These are phyloP conservation scores for Pyrenophora seminiperda DNA, from an alignment of 2,329 filamentous ascomycete species.

Conservation along the genomic window DNA sequence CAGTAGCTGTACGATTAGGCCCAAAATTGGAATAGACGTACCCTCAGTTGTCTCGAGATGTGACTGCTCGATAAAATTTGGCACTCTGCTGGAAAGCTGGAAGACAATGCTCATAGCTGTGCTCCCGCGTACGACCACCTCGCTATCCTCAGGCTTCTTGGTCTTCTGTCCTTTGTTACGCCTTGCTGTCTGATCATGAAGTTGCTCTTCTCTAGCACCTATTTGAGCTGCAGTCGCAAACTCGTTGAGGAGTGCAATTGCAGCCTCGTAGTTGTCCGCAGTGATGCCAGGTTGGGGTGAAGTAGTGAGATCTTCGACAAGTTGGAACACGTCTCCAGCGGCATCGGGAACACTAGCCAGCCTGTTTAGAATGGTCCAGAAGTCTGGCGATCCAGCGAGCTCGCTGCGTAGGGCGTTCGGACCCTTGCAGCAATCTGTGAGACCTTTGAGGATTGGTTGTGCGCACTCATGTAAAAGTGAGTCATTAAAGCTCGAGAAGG, in stretches of 20 bases:
- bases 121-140: slow-evolving; percentile 75
- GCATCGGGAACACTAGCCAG: slow-evolving; percentile 72
- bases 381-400: slow-evolving; percentile 94
- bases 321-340: slow-evolving; percentile 79
- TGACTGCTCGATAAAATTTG: slow-evolving; percentile 86
- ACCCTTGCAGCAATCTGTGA: slow-evolving; percentile 78
- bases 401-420: slow-evolving; percentile 82
- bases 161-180: slow-evolving; percentile 58
- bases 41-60: slow-evolving; percentile 87
- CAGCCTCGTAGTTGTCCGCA: slow-evolving; percentile 93
- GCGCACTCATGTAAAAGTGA: slow-evolving; percentile 77
- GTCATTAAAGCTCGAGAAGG: slow-evolving; percentile 84
- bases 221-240: slow-evolving; percentile 85
- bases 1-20: neutral
- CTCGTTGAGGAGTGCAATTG: slow-evolving; percentile 81
- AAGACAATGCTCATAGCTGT: slow-evolving; percentile 83
- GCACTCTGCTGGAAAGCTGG: slow-evolving; percentile 79
- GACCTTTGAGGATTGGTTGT: slow-evolving; percentile 74
- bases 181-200: slow-evolving; percentile 61
- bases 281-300: slow-evolving; percentile 80
- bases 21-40: slow-evolving; percentile 45
- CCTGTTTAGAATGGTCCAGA: slow-evolving; percentile 87
- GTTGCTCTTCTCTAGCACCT: slow-evolving; percentile 71
- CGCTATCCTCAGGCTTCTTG: slow-evolving; percentile 66
- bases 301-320: slow-evolving; percentile 77